A percentile compares a stretch with the other conserved stretches of the same genome.
These are phyloP conservation scores for Noccaea bulbosa DNA, from an alignment of 345 rosid genomes.

Conservation along the genomic window DNA sequence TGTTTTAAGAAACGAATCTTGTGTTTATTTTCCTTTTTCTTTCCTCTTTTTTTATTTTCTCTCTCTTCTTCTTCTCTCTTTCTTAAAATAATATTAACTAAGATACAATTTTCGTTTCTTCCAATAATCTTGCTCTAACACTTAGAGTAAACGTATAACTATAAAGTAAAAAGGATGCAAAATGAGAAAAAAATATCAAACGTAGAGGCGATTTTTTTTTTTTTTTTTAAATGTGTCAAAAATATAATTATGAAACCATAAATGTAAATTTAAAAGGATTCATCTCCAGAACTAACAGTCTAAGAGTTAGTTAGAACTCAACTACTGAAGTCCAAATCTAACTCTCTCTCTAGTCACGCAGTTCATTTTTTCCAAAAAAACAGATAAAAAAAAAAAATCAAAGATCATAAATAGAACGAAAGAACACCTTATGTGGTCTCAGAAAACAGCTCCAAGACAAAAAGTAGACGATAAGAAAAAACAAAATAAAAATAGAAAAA, in stretches of 20 bases:
- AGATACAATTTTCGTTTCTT: too few species aligned
- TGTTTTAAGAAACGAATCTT: too few species aligned
- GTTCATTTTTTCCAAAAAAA: background rate
- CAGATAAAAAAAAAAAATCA: background rate
- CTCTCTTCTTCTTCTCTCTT: too few species aligned
- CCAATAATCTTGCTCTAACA: too few species aligned
- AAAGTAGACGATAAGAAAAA: constrained; percentile 2
- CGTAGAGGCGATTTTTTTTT: background rate
- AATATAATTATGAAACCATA: background rate
- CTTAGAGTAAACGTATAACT: background rate
- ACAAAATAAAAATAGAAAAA: constrained; percentile 20
- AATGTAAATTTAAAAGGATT: background rate
- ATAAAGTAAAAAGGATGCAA: background rate
- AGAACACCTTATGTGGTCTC: constrained; percentile 22
- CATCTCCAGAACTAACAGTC: background rate
- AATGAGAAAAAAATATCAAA: background rate
- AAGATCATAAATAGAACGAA: background rate
- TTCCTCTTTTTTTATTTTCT: too few species aligned
- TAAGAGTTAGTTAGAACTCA: constrained; percentile 23
- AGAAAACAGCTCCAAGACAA: constrained; percentile 36
- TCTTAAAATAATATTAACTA: too few species aligned
- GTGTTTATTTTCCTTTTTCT: too few species aligned
- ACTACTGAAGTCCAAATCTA: background rate
- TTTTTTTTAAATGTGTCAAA: background rate
- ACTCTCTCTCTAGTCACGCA: constrained; percentile 24